These are phyloP conservation scores for Pseudogymnoascus sp. DNA, from an alignment of 2,329 filamentous ascomycete species.

Conservation along the genomic window DNA sequence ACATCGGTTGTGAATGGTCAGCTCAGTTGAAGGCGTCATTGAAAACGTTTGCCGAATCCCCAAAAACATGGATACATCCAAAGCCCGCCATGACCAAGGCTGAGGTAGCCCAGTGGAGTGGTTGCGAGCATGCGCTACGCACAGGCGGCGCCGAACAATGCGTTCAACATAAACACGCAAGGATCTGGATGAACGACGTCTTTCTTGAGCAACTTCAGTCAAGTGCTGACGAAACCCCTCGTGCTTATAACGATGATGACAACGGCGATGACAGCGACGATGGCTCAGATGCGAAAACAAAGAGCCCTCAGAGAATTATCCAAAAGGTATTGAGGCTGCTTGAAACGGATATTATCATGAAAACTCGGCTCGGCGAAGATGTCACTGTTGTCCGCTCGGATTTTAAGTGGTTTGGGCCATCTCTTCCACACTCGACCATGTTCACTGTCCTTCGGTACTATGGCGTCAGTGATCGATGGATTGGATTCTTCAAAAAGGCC, in stretches of 20 bases:
- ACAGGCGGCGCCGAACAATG: constrained; percentile 13
- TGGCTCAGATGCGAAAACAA: constrained; percentile 26
- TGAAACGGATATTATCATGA: constrained; percentile 46
- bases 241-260: constrained; percentile 34
- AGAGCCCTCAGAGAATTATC: constrained; percentile 41
- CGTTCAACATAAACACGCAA: constrained; percentile 29
- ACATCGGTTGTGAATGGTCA: constrained; percentile 44
- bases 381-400: constrained; percentile 50
- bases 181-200: constrained; percentile 42
- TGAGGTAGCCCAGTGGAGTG: background rate
- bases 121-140: background rate
- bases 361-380: constrained; percentile 39
- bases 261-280: constrained; percentile 25
- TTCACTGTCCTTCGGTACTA: constrained; percentile 51
- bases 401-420: constrained; percentile 51
- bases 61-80: constrained; percentile 16
- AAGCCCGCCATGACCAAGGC: constrained; percentile 28
- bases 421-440: constrained; percentile 53
- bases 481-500: constrained; percentile 52
- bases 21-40: constrained; percentile 37
- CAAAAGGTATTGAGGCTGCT: constrained; percentile 50
- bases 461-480: constrained; percentile 48
- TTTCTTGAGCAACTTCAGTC: constrained; percentile 50
- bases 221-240: constrained; percentile 29
- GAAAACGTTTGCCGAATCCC: constrained; percentile 10